Conservation (phyloP, 129 eudicot genomes). For the carrot (Daucus carota) region DNA sequence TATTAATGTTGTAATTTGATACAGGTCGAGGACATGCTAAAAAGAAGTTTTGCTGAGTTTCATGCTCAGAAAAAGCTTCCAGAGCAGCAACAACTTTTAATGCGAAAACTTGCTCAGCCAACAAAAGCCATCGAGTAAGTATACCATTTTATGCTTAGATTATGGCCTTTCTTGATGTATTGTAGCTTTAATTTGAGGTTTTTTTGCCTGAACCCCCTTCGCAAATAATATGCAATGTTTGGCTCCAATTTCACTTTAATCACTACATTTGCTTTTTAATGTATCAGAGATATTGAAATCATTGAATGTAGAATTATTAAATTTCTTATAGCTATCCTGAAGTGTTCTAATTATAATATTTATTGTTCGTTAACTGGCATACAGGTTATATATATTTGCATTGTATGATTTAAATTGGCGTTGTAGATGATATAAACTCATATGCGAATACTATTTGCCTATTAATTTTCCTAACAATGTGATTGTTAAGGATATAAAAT, state of each 20-base stretch:
- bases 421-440: neutral
- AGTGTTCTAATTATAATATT: neutral
- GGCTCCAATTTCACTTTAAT: neutral
- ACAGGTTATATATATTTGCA: neutral
- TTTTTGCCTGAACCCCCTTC: neutral
- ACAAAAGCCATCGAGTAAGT: slow-evolving; percentile 82
- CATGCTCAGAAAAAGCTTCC: slow-evolving; percentile 98
- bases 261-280: neutral
- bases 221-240: neutral
- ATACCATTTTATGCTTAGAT: neutral
- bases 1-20: slow-evolving; percentile 2
- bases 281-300: neutral
- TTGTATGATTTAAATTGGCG: neutral
- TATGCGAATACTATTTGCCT: neutral
- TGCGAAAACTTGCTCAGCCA: slow-evolving; percentile 95
- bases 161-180: neutral
- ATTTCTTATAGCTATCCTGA: neutral
- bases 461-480: neutral
- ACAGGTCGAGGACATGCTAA: slow-evolving; percentile 99
- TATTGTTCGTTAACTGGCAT: neutral
- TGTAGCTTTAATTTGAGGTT: neutral
- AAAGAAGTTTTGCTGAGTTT: slow-evolving; percentile 99
- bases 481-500: no score
- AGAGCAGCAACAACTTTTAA: slow-evolving; percentile 76
- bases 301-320: neutral